Conservation (phyloP, 1,139 yeast species). For the Magnusiomyces tetraspermus region DNA sequence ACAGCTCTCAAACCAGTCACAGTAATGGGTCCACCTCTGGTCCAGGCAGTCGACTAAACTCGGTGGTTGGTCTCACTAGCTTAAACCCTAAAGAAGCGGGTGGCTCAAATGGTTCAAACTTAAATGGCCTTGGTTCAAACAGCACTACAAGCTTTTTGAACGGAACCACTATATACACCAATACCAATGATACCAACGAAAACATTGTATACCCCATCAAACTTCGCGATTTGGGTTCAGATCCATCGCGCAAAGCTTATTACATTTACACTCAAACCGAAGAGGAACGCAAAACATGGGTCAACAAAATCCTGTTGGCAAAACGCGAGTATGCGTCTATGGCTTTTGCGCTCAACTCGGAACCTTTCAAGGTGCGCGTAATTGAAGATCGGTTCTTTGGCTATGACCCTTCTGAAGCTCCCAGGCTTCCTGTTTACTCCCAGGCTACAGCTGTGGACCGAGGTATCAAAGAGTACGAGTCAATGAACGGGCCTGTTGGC, state of each 20-base stretch:
- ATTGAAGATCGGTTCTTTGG: slow-evolving; percentile 57
- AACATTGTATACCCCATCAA: slow-evolving; percentile 38
- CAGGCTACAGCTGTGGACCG: slow-evolving; percentile 55
- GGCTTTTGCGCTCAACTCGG: slow-evolving; percentile 36
- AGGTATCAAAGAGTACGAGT: slow-evolving; percentile 33
- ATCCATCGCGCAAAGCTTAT: slow-evolving; percentile 35
- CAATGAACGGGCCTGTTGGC: slow-evolving; percentile 1
- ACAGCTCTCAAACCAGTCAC: background rate
- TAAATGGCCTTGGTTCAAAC: slow-evolving; percentile 5
- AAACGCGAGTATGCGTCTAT: slow-evolving; percentile 44
- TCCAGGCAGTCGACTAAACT: background rate
- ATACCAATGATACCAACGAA: slow-evolving; percentile 18
- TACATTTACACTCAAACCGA: slow-evolving; percentile 49
- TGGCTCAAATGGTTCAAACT: background rate
- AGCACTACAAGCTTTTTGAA: slow-evolving; percentile 1
- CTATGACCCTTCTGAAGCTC: slow-evolving; percentile 48
- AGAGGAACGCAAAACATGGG: slow-evolving; percentile 40
- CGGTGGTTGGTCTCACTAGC: background rate
- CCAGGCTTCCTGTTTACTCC: slow-evolving; percentile 53
- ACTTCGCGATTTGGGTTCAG: slow-evolving; percentile 39
- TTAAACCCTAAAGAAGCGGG: background rate
- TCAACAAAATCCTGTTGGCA: slow-evolving; percentile 44
- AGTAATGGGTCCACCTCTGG: background rate
- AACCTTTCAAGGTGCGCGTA: slow-evolving; percentile 47
- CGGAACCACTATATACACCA: background rate